phyloP scores from a whole-genome alignment of 345 rosid genomes.

The Xanthoceras sorbifolium region DNA sequence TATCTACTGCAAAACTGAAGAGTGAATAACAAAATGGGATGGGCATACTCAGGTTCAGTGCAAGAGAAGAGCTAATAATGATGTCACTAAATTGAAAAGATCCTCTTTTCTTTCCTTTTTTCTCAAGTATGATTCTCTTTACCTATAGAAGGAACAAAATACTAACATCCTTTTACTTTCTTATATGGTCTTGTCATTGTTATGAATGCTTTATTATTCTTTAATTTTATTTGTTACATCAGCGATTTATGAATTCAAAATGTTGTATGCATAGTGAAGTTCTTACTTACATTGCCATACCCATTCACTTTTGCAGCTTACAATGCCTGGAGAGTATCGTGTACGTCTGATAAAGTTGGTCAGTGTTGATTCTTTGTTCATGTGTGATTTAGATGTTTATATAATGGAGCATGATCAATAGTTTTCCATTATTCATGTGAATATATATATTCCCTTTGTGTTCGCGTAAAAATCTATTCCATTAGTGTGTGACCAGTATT shows the following conservation, averaged over 20 bases:
- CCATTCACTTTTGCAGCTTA: slow-evolving; percentile 56
- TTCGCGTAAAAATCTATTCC: neutral
- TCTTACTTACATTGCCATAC: neutral
- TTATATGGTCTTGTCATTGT: neutral
- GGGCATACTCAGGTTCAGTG: neutral
- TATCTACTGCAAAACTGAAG: neutral
- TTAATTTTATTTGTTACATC: neutral
- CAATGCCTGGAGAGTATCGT: slow-evolving; percentile 81
- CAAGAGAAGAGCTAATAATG: neutral
- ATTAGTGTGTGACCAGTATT: no score
- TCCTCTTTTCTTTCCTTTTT: neutral
- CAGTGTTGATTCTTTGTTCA: slow-evolving; percentile 28
- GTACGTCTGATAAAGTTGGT: slow-evolving; percentile 87
- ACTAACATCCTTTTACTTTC: neutral
- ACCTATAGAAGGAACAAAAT: neutral
- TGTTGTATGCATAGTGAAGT: neutral
- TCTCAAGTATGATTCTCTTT: neutral
- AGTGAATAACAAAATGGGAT: neutral
- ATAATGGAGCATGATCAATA: neutral
- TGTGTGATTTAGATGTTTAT: neutral
- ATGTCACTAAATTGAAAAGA: neutral
- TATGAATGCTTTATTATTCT: neutral
- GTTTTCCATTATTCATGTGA: neutral
- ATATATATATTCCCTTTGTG: neutral
- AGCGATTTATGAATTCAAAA: neutral